phyloP scores from a whole-genome alignment of 345 rosid genomes.

The Litchi chinensis region DNA sequence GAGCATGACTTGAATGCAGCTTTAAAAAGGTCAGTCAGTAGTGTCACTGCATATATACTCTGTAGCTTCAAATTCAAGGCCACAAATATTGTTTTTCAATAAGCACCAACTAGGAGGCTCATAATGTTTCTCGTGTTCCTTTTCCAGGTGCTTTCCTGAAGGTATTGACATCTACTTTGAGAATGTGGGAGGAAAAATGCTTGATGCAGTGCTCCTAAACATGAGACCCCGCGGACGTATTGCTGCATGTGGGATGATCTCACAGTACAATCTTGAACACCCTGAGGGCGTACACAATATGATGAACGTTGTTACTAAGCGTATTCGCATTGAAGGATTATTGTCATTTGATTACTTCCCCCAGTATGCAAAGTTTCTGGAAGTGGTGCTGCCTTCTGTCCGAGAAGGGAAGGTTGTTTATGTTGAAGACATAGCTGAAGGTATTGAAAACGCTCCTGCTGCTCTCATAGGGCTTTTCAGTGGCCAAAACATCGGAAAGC shows the following conservation, averaged over 20 bases:
- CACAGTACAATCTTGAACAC: neutral
- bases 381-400: conserved; percentile 16
- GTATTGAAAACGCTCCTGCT: conserved; percentile 26
- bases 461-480: conserved; percentile 29
- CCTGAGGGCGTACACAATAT: conserved; percentile 14
- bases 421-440: conserved; percentile 31
- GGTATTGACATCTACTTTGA: conserved; percentile 18
- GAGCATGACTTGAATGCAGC: conserved; percentile 28
- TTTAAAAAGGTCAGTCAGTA: conserved; percentile 31
- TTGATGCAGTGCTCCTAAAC: conserved; percentile 13
- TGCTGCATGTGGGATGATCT: conserved; percentile 8
- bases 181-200: conserved; percentile 5
- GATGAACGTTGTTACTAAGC: conserved; percentile 10
- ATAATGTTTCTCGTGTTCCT: neutral
- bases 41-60: neutral
- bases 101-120: neutral
- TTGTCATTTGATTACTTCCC: neutral
- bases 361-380: conserved; percentile 27
- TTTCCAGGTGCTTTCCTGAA: neutral
- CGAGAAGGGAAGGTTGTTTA: conserved; percentile 31
- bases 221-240: conserved; percentile 10
- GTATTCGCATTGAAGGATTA: conserved; percentile 26
- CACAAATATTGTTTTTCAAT: too few species aligned
- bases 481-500: conserved; percentile 31
- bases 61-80: neutral